These are phyloP conservation scores for Dorcoceras hygrometricum DNA, from an alignment of 257 asterid species.

Conservation along the genomic window DNA sequence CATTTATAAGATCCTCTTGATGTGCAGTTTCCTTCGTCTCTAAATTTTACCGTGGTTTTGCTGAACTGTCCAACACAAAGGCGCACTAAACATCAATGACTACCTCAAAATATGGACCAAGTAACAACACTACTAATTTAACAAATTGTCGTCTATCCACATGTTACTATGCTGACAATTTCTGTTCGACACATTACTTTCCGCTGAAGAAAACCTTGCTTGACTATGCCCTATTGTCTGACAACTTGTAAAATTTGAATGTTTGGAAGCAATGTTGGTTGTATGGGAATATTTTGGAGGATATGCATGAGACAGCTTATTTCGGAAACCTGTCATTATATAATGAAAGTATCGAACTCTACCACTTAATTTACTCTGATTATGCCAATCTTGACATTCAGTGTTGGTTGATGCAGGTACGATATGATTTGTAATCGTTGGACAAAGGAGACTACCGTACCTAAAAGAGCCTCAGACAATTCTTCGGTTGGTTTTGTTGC, in stretches of 20 bases:
- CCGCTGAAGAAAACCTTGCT: background rate
- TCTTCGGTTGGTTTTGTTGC: constrained; percentile 73
- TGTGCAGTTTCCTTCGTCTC: background rate
- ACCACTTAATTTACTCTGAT: background rate
- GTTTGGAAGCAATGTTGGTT: background rate
- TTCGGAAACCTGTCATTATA: background rate
- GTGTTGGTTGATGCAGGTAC: constrained; percentile 41
- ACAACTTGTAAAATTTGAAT: background rate
- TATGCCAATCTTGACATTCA: background rate
- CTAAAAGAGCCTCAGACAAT: constrained; percentile 51
- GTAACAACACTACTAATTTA: background rate
- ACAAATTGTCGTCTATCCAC: too few relatives aligned
- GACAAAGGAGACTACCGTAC: constrained; percentile 65
- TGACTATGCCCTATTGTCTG: background rate
- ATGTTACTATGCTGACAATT: background rate
- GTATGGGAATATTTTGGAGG: background rate
- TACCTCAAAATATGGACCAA: background rate
- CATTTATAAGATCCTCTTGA: background rate
- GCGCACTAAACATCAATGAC: background rate
- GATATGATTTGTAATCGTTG: constrained; percentile 55
- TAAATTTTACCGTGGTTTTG: background rate
- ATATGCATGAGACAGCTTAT: background rate
- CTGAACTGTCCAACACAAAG: background rate
- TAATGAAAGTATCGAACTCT: background rate
- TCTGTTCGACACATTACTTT: background rate